Conservation (phyloP, 192 early-diverging fungal species). For the Globomyces pollinis-pini region DNA sequence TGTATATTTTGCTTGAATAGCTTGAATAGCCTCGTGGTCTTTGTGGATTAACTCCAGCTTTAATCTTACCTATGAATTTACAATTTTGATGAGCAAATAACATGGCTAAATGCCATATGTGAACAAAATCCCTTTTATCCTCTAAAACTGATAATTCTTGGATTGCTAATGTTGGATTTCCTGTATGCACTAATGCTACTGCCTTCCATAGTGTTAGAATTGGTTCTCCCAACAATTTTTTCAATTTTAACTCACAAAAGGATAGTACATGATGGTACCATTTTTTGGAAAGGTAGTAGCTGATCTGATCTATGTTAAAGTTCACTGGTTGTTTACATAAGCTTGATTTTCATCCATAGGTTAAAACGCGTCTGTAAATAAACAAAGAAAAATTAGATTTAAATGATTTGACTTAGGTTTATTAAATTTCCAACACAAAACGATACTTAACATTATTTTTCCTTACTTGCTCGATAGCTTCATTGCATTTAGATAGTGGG, state of each 20-base stretch:
- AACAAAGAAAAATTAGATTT: too few relatives aligned
- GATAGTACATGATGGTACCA: constrained; percentile 29
- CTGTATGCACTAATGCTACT: constrained; percentile 21
- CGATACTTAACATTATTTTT: constrained; percentile 56
- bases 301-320: constrained; percentile 31
- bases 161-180: constrained; percentile 31
- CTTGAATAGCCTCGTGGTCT: constrained; percentile 43
- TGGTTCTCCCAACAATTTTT: constrained; percentile 31
- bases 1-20: constrained; percentile 40
- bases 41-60: constrained; percentile 4
- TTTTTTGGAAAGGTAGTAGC: constrained; percentile 32
- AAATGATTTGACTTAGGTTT: neutral
- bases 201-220: constrained; percentile 39
- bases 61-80: constrained; percentile 40
- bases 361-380: too few relatives aligned
- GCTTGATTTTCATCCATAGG: constrained; percentile 6
- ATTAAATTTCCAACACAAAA: constrained; percentile 60
- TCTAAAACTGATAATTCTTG: constrained; percentile 32
- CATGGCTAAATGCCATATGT: constrained; percentile 33
- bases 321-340: neutral
- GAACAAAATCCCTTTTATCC: constrained; percentile 41
- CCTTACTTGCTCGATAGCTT: constrained; percentile 49
- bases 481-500: constrained; percentile 51
- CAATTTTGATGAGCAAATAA: constrained; percentile 43
- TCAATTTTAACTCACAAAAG: constrained; percentile 30